Percentiles rank a stretch among this genome's conserved stretches.
Evolutionary conservation across 1,139 yeast species (phyloP).

Genomic region (Pichia sorboxylosa): DNA sequence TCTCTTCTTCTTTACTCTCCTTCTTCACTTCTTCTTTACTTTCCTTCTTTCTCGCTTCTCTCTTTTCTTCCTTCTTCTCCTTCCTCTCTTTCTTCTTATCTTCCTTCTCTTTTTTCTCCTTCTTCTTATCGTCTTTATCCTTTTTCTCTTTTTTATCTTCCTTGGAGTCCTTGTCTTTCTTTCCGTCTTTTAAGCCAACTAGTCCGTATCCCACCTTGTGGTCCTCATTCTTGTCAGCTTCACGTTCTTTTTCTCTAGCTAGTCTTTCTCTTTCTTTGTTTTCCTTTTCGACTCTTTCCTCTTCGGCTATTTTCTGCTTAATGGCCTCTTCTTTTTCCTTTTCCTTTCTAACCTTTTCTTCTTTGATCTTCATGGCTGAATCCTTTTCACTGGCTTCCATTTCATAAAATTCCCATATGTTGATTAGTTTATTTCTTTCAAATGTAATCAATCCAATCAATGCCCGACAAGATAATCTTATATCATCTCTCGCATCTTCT

Average conservation of each 20-base stretch:
- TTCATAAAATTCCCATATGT: constrained; percentile 46
- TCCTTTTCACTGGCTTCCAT: constrained; percentile 27
- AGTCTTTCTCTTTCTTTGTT: constrained; percentile 13
- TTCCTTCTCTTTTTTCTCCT: not conserved
- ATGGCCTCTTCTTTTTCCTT: constrained; percentile 11
- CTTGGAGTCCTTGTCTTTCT: not conserved
- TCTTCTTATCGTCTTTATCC: too few relatives aligned
- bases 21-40: not conserved
- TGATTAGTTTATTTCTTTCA: constrained; percentile 44
- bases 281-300: constrained; percentile 12
- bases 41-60: constrained; percentile 1
- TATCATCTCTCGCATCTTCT: constrained; percentile 64
- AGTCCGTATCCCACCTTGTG: constrained; percentile 21
- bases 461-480: constrained; percentile 70
- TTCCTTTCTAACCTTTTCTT: constrained; percentile 13
- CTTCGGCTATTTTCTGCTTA: constrained; percentile 7
- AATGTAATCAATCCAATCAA: constrained; percentile 62
- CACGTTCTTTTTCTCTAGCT: not conserved
- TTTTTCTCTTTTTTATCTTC: too few relatives aligned
- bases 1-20: not conserved
- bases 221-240: not conserved
- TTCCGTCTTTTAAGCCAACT: constrained; percentile 14
- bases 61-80: not conserved
- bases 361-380: constrained; percentile 18
- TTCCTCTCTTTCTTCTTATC: constrained; percentile 1